Percentiles rank a stretch among this genome's conserved stretches.
These are phyloP conservation scores for Salvia splendens DNA, from an alignment of 257 asterid genomes.

Conservation along the genomic window DNA sequence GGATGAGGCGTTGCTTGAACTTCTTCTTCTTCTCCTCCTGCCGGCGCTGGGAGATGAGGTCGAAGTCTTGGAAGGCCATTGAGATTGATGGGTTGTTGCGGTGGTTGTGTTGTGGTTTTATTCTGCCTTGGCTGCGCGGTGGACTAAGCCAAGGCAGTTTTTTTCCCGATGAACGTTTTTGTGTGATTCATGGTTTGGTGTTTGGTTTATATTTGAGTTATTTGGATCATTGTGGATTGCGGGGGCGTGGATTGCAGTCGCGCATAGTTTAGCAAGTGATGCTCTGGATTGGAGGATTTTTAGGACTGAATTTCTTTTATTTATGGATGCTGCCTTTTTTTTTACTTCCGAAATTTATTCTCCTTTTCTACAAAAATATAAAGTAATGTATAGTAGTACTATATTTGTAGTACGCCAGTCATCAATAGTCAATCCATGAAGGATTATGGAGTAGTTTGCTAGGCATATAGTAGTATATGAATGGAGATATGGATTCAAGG, in stretches of 20 bases:
- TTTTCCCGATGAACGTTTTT: slow-evolving; percentile 8
- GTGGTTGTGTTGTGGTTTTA: background rate
- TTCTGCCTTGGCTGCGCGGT: slow-evolving; percentile 60
- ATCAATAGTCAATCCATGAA: too few species aligned
- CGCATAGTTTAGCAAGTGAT: slow-evolving; percentile 26
- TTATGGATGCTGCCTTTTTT: background rate
- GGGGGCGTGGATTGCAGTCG: background rate
- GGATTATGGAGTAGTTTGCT: too few species aligned
- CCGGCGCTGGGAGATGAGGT: slow-evolving; percentile 72
- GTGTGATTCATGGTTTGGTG: background rate
- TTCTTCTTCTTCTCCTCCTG: slow-evolving; percentile 49
- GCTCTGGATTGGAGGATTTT: slow-evolving; percentile 40
- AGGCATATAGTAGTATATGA: too few species aligned
- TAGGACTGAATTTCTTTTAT: slow-evolving; percentile 17
- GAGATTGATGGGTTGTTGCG: background rate
- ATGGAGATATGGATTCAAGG: too few species aligned
- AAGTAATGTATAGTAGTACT: too few species aligned
- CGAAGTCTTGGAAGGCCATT: slow-evolving; percentile 98
- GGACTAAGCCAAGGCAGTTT: slow-evolving; percentile 75
- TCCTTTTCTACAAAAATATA: background rate
- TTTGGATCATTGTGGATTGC: slow-evolving; percentile 1
- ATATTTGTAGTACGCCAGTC: too few species aligned
- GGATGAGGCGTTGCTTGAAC: slow-evolving; percentile 39
- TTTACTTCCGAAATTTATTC: slow-evolving; percentile 20
- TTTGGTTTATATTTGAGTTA: background rate